These are phyloP conservation scores for Chaetomium sp. DNA, from an alignment of 2,329 filamentous ascomycete species.

Conservation along the genomic window DNA sequence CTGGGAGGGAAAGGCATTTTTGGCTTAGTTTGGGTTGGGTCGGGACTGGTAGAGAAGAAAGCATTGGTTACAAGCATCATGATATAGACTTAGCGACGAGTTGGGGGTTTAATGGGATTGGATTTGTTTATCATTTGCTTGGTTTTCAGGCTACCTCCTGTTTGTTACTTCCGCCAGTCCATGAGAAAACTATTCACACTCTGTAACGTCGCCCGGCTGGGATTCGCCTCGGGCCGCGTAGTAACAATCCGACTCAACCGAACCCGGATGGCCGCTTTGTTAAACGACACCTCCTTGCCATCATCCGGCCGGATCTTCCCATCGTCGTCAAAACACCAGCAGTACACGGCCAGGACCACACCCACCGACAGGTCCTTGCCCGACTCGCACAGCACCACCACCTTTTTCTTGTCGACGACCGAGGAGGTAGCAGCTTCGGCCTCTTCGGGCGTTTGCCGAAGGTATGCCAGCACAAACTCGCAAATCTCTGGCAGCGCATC, in stretches of 20 bases:
- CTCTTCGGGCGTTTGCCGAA: constrained; percentile 23
- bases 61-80: not conserved
- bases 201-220: constrained; percentile 77
- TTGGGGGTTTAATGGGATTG: not conserved
- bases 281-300: constrained; percentile 36
- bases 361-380: constrained; percentile 79
- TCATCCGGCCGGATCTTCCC: constrained; percentile 39
- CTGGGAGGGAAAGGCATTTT: not conserved
- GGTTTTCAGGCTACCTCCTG: not conserved
- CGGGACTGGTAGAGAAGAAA: not conserved
- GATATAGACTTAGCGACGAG: not conserved
- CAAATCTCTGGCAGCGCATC: constrained; percentile 58
- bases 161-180: constrained; percentile 38
- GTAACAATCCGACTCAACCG: constrained; percentile 78
- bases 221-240: constrained; percentile 71
- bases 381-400: constrained; percentile 64
- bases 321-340: constrained; percentile 61
- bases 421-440: not conserved
- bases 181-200: constrained; percentile 90
- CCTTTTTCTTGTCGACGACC: constrained; percentile 12
- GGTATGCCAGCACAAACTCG: constrained; percentile 43
- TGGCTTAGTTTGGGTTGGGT: not conserved
- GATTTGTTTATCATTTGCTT: constrained; percentile 14
- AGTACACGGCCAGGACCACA: constrained; percentile 67
- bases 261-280: constrained; percentile 71